Evolutionary conservation across 2,329 filamentous ascomycete genomes (phyloP), one percentile per base, ranked within the genome.

Genomic region (Diplodia scrobiculata): DNA sequence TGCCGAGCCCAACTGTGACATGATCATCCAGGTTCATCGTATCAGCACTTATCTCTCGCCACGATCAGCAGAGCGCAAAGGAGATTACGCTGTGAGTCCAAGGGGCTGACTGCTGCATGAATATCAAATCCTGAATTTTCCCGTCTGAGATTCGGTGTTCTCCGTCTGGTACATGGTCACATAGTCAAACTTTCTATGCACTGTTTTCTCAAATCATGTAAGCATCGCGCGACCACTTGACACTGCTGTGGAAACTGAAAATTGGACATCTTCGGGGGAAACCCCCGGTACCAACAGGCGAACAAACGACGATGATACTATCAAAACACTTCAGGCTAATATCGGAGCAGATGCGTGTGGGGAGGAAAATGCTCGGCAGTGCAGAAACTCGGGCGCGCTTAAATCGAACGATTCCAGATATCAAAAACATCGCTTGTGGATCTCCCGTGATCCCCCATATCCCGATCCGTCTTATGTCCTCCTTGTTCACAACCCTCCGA

Each of bases 291-390:
- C 9, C 38, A 25, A 25, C 38, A 19, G 21, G 25, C 51, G 51
- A 59, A 59, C 54, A 41, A 41, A 47, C 45, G 36, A 47, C 19
- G 25, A 47, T 6, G 17, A 13, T 19, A 59, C 36, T 59, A 59
- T 29, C 54, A 59, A 47, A n/a, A 47, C 21, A 36, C 2, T 52
- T n/a, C 21, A 25, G 17, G 50, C 6, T 3, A n/a, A 17, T 14
- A n/a, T 54, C 25, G 10, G 17, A 36, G 17, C 27, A 41, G 38
- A 29, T 10, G 25, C 13, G 19, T 11, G 32, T 1, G 13, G 13
- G 53, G 21, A 17, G 3, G 17, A 25, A 25, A 25, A 25, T 25
- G 21, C 19, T 25, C 27, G 51, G 54, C 17, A 45, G 54, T 36
- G 21, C n/a, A 29, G 29, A 47, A 47, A 47, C 21, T 14, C 54